Conservation (phyloP, 148 eudicot species). For the Oxyria digyna region DNA sequence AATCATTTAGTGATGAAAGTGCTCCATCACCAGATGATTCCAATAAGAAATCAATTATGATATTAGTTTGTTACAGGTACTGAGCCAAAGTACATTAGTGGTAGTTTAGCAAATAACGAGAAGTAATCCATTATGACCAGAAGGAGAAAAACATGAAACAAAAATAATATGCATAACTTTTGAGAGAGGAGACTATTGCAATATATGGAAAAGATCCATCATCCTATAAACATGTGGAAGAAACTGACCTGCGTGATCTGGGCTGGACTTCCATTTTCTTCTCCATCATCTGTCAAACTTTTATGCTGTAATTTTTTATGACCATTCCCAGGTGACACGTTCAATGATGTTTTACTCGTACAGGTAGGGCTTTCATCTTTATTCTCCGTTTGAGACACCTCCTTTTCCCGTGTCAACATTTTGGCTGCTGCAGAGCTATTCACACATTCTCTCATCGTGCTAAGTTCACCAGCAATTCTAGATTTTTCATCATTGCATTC, state of each 20-base stretch:
- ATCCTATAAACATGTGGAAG: not conserved
- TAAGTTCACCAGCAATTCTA: conserved; percentile 32
- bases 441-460: conserved; percentile 27
- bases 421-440: conserved; percentile 26
- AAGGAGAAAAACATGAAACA: not conserved
- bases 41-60: not conserved
- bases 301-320: conserved; percentile 4
- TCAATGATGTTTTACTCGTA: conserved; percentile 7
- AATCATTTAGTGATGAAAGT: not conserved
- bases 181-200: not conserved
- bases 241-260: conserved; percentile 32
- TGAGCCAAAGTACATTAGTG: not conserved
- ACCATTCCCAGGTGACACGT: conserved; percentile 8
- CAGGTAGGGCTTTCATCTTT: conserved; percentile 10
- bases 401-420: conserved; percentile 16
- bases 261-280: conserved; percentile 10
- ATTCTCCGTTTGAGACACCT: conserved; percentile 10
- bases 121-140: not conserved
- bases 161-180: not conserved
- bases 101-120: not conserved
- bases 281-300: conserved; percentile 8
- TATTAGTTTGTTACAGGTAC: not conserved
- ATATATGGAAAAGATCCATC: not conserved
- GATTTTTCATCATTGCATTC: conserved; percentile 44
- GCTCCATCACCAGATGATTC: not conserved